Evolutionary conservation across 2,329 filamentous ascomycete species (phyloP), one percentile per base, ranked within the genome.

Genomic region (Colletotrichum musae): DNA sequence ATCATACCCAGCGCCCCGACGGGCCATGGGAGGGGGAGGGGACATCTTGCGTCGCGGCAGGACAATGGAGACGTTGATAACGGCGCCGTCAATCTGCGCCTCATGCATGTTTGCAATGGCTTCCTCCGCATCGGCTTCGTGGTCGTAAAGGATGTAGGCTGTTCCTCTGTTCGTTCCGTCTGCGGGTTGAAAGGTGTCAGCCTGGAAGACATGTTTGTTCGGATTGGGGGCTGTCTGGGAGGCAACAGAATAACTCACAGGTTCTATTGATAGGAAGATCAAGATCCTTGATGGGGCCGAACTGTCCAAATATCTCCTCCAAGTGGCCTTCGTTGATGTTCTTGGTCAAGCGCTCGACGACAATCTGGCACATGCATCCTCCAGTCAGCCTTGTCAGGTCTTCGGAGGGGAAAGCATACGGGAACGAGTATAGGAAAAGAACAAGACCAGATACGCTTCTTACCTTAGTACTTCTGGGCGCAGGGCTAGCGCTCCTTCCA

Each of bases 51-150:
- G 91, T 58, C 93, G 89, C 0, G 94, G 94, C 43, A 97, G 85
- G 28, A 97, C 94, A 73, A 98, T 96, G 52, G 93, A 96, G 57
- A 98, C 95, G 76, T 92, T 92, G 76, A 98, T 91, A 47, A 90
- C 86, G 24, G 91, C 89, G 59, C 94, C 94, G 79, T 98, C 95
- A 32, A 97, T 83, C 77, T 97, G 93, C n/a, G 93, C 94, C 82
- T 99, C 96, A 80, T 99, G 96, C 96, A 99, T 98, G 78, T 97
- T 93, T 18, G 95, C 90, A 74, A 98, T 97, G 32, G 96, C 96
- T 15, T 90, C 86, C 81, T 98, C 94, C 26, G 96, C 95, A 72
- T 95, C 92, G 58, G 88, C 85, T 72, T 94, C 89, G 73, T 92
- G 87, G 62, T 90, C 85, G 81, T 92, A 99, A 50, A 97, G 86